Evolutionary conservation across 1,284 basidiomycete species (phyloP).

Genomic region (Cystobasidiaceae sp.): DNA sequence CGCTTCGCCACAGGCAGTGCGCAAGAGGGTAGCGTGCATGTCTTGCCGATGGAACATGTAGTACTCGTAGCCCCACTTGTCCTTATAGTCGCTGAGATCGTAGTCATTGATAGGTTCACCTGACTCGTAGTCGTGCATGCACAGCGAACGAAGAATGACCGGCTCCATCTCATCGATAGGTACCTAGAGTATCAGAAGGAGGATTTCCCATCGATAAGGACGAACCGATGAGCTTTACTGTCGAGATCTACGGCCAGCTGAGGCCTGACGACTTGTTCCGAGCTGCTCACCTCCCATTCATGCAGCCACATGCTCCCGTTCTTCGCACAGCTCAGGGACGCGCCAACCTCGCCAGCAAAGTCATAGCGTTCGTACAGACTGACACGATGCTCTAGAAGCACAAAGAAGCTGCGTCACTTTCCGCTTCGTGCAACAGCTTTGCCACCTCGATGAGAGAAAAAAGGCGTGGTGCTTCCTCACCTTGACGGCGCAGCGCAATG

Average conservation of each 20-base stretch:
- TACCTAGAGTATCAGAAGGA: background rate
- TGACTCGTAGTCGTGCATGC: conserved; percentile 45
- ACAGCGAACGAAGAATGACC: conserved; percentile 42
- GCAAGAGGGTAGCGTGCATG: conserved; percentile 46
- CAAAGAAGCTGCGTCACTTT: background rate
- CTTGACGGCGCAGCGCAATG: conserved; percentile 43
- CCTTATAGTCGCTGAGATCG: conserved; percentile 42
- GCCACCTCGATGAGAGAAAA: conserved; percentile 2
- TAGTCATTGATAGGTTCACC: conserved; percentile 45
- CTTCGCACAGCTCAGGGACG: conserved; percentile 24
- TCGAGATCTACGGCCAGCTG: background rate
- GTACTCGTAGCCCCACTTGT: conserved; percentile 43
- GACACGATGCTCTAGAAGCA: conserved; percentile 27
- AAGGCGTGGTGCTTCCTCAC: conserved; percentile 31
- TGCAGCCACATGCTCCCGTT: conserved; percentile 28
- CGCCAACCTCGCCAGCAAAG: conserved; percentile 45
- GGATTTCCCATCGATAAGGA: too few species aligned
- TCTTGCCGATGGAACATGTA: conserved; percentile 47
- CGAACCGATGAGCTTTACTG: conserved; percentile 23
- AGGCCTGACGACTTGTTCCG: too few species aligned
- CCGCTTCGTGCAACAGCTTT: background rate
- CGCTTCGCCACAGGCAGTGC: conserved; percentile 41
- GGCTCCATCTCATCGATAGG: conserved; percentile 40
- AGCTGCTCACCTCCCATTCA: conserved; percentile 16
- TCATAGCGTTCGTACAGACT: conserved; percentile 45